Evolutionary conservation across 768 basidiomycete genomes (phyloP).

Genomic region (Nevesoporus exiguus): DNA sequence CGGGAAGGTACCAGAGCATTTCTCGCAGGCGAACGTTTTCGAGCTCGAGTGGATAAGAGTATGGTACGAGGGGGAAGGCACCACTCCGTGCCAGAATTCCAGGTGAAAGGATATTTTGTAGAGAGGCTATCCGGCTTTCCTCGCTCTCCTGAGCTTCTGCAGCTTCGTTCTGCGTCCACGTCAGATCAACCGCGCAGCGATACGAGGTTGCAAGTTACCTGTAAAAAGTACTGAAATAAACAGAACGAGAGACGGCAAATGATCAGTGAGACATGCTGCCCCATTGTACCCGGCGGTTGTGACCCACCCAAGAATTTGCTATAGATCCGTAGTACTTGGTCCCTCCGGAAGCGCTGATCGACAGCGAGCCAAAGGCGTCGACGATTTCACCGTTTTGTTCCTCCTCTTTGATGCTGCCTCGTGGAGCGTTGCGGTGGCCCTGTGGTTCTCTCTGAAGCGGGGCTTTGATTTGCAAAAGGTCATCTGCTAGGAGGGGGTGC

Average conservation of each 20-base stretch:
- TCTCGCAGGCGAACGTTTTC: slow-evolving; percentile 50
- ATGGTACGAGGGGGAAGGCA: slow-evolving; percentile 58
- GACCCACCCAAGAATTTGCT: slow-evolving; percentile 68
- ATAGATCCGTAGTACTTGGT: slow-evolving; percentile 75
- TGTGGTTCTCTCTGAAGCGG: slow-evolving; percentile 68
- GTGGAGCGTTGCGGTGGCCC: slow-evolving; percentile 36
- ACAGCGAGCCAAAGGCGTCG: slow-evolving; percentile 78
- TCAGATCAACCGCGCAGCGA: slow-evolving; percentile 8
- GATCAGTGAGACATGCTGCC: background rate
- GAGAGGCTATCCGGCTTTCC: slow-evolving; percentile 43
- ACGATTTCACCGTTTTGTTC: slow-evolving; percentile 64
- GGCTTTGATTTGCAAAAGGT: slow-evolving; percentile 71
- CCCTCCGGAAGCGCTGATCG: slow-evolving; percentile 66
- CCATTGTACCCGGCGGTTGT: background rate
- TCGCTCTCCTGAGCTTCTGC: slow-evolving; percentile 50
- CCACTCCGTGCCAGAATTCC: slow-evolving; percentile 64
- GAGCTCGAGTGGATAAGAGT: slow-evolving; percentile 35
- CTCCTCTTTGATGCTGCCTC: slow-evolving; percentile 52
- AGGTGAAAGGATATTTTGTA: slow-evolving; percentile 55
- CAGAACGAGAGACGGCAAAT: too few relatives aligned
- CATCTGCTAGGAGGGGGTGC: slow-evolving; percentile 69
- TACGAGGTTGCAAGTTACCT: slow-evolving; percentile 39
- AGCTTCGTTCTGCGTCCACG: slow-evolving; percentile 50
- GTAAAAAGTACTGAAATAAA: slow-evolving; percentile 60
- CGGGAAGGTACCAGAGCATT: slow-evolving; percentile 70